These are phyloP conservation scores for Fraxinus platypoda DNA, from an alignment of 305 asterid species.

Conservation along the genomic window DNA sequence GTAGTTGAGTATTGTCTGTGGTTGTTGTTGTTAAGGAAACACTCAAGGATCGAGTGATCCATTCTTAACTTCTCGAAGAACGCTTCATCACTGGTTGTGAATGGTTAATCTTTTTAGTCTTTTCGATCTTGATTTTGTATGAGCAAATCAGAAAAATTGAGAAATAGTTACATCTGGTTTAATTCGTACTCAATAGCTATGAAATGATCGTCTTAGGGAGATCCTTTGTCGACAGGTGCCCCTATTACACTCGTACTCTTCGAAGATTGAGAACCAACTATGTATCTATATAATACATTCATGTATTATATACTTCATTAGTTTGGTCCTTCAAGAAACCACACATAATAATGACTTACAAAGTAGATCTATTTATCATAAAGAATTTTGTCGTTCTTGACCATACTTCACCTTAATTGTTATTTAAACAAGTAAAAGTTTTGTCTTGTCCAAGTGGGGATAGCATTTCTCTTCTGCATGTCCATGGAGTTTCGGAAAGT, in stretches of 20 bases:
- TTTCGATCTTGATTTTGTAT: no score
- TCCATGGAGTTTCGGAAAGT: not conserved
- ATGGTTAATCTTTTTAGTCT: not conserved
- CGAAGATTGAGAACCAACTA: no score
- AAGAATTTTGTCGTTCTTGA: no score
- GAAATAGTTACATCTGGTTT: not conserved
- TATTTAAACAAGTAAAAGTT: no score
- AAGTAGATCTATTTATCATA: not conserved
- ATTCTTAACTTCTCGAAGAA: not conserved
- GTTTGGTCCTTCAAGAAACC: not conserved
- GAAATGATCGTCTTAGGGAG: no score
- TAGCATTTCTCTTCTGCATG: no score
- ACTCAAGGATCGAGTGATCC: not conserved
- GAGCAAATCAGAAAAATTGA: no score
- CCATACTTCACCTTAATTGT: not conserved
- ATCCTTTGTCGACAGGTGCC: no score
- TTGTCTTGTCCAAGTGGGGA: not conserved
- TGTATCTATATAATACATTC: no score
- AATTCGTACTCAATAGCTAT: not conserved
- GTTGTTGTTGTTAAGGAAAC: not conserved
- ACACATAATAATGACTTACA: no score
- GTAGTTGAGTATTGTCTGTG: no score
- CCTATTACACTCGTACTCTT: not conserved
- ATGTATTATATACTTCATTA: no score
- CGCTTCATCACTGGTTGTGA: not conserved